Conservation (phyloP, 352 stramenopile species). For the Thalassiosira exigua region DNA sequence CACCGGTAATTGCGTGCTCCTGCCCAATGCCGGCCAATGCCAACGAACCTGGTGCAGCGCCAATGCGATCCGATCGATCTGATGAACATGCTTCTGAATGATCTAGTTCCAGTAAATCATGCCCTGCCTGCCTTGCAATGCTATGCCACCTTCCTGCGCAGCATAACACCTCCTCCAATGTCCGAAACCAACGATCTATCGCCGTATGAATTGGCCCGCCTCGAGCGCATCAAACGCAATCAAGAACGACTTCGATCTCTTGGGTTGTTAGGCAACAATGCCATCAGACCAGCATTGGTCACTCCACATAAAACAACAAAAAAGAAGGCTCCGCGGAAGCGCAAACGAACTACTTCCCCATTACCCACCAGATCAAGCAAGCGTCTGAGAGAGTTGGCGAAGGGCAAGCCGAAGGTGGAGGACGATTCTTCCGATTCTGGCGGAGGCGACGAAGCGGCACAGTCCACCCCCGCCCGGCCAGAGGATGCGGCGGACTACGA, state of each 20-base stretch:
- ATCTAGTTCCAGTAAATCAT: too few relatives aligned
- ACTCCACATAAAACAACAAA: conserved; percentile 8
- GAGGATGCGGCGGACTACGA: conserved; percentile 37
- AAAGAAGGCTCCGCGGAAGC: conserved; percentile 2
- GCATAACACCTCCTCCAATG: too few relatives aligned
- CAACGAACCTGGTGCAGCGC: too few relatives aligned
- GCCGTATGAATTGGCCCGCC: conserved; percentile 60
- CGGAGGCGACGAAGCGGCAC: background rate
- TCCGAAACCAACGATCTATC: conserved; percentile 69
- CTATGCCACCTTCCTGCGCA: too few relatives aligned
- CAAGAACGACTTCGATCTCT: conserved; percentile 56
- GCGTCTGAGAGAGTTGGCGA: conserved; percentile 28
- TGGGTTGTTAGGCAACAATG: conserved; percentile 41
- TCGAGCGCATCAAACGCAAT: conserved; percentile 68
- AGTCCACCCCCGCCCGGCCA: background rate
- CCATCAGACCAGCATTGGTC: conserved; percentile 2
- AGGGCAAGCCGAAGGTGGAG: conserved; percentile 14
- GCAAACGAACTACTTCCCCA: background rate
- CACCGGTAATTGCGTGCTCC: too few relatives aligned
- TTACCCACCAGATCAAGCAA: conserved; percentile 34
- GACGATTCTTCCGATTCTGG: conserved; percentile 4
- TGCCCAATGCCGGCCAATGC: too few relatives aligned
- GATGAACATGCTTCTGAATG: too few relatives aligned
- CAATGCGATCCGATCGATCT: too few relatives aligned
- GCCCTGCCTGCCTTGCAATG: too few relatives aligned